These are phyloP conservation scores for Russula compacta DNA, from an alignment of 768 basidiomycete species.

Conservation along the genomic window DNA sequence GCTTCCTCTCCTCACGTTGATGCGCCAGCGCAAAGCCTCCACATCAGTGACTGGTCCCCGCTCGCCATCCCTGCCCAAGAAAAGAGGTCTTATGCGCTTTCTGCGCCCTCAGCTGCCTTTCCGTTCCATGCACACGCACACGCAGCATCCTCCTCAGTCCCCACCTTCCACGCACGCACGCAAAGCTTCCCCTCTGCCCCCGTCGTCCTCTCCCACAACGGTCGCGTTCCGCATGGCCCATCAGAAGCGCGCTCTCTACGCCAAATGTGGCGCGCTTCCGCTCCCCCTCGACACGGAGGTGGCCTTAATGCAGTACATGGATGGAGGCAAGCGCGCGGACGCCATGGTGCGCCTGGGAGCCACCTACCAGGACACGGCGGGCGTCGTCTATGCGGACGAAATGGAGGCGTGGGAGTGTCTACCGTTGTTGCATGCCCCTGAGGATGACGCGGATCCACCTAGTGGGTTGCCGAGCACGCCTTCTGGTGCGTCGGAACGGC, in stretches of 20 bases:
- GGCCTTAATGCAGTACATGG: constrained; percentile 58
- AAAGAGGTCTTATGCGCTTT: constrained; percentile 35
- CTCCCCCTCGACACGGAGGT: constrained; percentile 57
- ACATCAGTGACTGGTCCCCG: constrained; percentile 8
- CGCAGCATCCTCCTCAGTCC: constrained; percentile 21
- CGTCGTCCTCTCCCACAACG: constrained; percentile 1
- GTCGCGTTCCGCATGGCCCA: constrained; percentile 10
- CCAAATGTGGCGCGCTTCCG: constrained; percentile 27
- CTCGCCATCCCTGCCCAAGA: constrained; percentile 18
- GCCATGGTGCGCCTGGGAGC: constrained; percentile 38
- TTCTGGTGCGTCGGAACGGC: neutral
- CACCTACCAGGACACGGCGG: constrained; percentile 44
- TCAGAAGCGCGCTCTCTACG: constrained; percentile 35
- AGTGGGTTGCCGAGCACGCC: neutral
- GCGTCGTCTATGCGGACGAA: constrained; percentile 61
- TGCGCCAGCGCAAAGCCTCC: neutral
- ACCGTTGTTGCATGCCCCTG: constrained; percentile 39
- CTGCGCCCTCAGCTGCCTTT: constrained; percentile 33
- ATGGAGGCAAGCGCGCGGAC: constrained; percentile 51
- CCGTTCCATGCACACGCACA: constrained; percentile 28
- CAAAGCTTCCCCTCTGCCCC: neutral
- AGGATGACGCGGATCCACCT: neutral
- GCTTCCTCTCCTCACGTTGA: constrained; percentile 41
- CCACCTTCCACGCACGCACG: neutral
- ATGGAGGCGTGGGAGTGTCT: constrained; percentile 65